These are phyloP conservation scores for Ambrosia artemisiifolia DNA, from an alignment of 129 eudicot species.

Conservation along the genomic window DNA sequence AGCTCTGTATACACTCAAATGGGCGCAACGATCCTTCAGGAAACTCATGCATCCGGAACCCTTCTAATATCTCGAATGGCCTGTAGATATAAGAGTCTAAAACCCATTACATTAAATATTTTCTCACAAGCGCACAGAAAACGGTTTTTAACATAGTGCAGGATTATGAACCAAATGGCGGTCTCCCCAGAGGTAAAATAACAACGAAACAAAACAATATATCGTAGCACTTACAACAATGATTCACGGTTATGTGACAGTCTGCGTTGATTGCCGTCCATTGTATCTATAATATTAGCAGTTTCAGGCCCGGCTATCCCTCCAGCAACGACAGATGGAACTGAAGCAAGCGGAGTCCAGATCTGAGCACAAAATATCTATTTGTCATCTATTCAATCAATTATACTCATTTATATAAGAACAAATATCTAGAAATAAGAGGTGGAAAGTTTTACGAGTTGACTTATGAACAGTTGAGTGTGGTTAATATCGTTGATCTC, in stretches of 20 bases:
- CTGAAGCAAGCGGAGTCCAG: conserved; percentile 81
- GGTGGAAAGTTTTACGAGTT: not conserved
- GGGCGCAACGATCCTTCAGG: conserved; percentile 87
- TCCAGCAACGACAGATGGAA: conserved; percentile 66
- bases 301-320: conserved; percentile 66
- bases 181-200: not conserved
- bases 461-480: not conserved
- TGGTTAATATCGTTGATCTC: not conserved
- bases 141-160: not conserved
- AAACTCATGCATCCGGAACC: conserved; percentile 79
- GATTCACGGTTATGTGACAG: conserved; percentile 68
- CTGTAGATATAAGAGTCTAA: conserved; percentile 39
- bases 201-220: not conserved
- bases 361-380: conserved; percentile 42
- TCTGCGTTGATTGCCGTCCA: conserved; percentile 85
- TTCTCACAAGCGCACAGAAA: not conserved
- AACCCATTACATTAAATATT: not conserved
- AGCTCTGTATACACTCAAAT: conserved; percentile 93
- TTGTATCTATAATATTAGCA: conserved; percentile 55
- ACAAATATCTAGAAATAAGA: not conserved
- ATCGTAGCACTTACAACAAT: conserved; percentile 48
- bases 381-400: conserved; percentile 7
- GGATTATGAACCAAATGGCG: not conserved
- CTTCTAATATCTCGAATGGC: conserved; percentile 86
- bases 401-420: not conserved